Evolutionary conservation across 345 rosid species (phyloP).

Genomic region (Camelina laxa): DNA sequence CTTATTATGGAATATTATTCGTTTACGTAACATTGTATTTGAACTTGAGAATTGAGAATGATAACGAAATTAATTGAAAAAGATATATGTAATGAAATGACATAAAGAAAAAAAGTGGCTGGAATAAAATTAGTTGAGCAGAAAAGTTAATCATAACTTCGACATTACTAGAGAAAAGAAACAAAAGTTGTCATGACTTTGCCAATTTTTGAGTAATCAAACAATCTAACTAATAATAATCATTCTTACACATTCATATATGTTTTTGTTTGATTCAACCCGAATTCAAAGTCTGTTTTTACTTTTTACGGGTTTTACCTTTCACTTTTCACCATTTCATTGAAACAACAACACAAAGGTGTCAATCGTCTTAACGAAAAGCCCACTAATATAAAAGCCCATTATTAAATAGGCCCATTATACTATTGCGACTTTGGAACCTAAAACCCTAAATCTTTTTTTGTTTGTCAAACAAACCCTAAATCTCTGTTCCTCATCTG

Average conservation of each 20-base stretch:
- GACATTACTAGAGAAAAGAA: conserved; percentile 22
- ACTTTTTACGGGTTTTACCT: not conserved
- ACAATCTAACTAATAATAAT: conserved; percentile 6
- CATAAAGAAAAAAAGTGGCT: not conserved
- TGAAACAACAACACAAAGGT: not conserved
- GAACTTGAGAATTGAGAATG: conserved; percentile 14
- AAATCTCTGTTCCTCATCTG: conserved; percentile 17
- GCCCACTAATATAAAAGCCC: conserved; percentile 26
- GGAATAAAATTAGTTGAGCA: conserved; percentile 36
- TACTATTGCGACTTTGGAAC: not conserved
- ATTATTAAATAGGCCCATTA: conserved; percentile 17
- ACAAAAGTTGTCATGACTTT: conserved; percentile 40
- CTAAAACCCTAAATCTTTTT: conserved; percentile 42
- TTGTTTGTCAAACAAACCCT: not conserved
- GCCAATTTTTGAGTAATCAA: conserved; percentile 4
- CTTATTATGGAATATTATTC: not conserved
- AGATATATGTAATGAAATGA: not conserved
- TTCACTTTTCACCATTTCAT: not conserved
- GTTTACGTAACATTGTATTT: conserved; percentile 1
- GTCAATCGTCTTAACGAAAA: not conserved
- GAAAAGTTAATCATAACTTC: conserved; percentile 17
- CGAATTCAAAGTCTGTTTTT: no score
- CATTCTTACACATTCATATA: conserved; percentile 22
- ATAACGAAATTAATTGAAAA: not conserved
- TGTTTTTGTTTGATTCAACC: no score